Evolutionary conservation across 2,329 filamentous ascomycete genomes (phyloP).

Genomic region (Botrytis elliptica): DNA sequence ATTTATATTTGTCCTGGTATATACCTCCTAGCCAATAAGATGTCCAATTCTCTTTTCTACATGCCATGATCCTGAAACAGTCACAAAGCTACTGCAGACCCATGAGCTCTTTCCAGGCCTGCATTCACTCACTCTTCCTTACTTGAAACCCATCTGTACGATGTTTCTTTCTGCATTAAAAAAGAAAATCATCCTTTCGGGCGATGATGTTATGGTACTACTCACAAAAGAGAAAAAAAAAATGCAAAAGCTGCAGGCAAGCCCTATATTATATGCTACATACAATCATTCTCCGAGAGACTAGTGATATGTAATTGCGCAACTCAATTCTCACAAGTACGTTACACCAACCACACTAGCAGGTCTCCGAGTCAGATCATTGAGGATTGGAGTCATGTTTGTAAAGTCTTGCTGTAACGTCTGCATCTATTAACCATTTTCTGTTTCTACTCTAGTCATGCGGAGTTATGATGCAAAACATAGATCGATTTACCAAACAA

Average conservation of each 20-base stretch:
- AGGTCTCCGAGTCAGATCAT: neutral
- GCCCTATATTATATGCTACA: neutral
- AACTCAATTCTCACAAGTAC: neutral
- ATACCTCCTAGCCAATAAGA: neutral
- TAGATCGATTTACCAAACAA: neutral
- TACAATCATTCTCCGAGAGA: neutral
- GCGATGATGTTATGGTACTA: neutral
- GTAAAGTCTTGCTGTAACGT: neutral
- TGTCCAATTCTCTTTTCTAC: neutral
- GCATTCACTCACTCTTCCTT: neutral
- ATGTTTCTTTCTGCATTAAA: neutral
- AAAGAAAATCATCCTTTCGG: neutral
- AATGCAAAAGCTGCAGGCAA: neutral
- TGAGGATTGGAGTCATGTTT: neutral
- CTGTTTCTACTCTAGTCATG: neutral
- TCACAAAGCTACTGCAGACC: neutral
- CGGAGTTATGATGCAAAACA: neutral
- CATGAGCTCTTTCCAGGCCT: neutral
- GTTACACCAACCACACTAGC: neutral
- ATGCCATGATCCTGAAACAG: neutral
- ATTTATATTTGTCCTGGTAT: neutral
- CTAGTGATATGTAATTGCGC: neutral
- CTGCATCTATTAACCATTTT: neutral
- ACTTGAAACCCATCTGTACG: neutral
- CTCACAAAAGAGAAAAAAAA: neutral